A percentile compares a stretch with the other conserved stretches of the same genome.
Conservation (phyloP, 352 stramenopile genomes). For the Globisporangium sylvaticum region DNA sequence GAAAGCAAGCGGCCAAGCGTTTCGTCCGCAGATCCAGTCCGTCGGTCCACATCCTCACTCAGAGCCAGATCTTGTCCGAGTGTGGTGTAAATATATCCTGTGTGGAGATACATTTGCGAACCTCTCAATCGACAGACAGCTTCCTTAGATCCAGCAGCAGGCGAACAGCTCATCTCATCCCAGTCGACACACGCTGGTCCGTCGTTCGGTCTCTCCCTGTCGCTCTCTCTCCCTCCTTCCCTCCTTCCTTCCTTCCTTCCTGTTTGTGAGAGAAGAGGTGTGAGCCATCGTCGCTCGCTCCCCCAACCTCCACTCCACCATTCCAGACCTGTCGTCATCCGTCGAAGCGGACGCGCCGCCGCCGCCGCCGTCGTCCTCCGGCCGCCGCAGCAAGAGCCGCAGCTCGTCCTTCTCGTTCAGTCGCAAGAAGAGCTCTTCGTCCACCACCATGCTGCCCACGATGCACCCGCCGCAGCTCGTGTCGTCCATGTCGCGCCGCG, state of each 20-base stretch:
- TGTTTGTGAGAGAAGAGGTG: not conserved
- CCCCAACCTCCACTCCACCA: not conserved
- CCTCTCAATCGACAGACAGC: no score
- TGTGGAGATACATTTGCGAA: no score
- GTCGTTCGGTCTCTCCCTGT: not conserved
- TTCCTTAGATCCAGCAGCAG: no score
- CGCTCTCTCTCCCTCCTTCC: not conserved
- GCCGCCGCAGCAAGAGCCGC: not conserved
- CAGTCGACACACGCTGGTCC: not conserved
- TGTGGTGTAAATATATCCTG: not conserved
- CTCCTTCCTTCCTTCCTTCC: not conserved
- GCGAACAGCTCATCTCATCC: no score
- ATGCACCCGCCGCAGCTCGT: slow-evolving; percentile 37
- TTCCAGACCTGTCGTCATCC: not conserved
- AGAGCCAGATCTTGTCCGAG: not conserved
- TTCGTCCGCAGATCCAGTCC: slow-evolving; percentile 1
- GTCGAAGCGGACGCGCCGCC: not conserved
- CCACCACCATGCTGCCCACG: slow-evolving; percentile 26
- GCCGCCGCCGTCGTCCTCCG: not conserved
- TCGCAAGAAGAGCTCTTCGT: slow-evolving; percentile 5
- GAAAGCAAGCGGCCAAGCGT: not conserved
- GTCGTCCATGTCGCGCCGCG: slow-evolving; percentile 28
- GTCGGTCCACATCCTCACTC: not conserved
- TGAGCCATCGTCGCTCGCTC: not conserved
- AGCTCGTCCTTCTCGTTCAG: slow-evolving; percentile 5